Evolutionary conservation across 805 yeast genomes (phyloP).

Genomic region (Teunomyces aglyptinius): DNA sequence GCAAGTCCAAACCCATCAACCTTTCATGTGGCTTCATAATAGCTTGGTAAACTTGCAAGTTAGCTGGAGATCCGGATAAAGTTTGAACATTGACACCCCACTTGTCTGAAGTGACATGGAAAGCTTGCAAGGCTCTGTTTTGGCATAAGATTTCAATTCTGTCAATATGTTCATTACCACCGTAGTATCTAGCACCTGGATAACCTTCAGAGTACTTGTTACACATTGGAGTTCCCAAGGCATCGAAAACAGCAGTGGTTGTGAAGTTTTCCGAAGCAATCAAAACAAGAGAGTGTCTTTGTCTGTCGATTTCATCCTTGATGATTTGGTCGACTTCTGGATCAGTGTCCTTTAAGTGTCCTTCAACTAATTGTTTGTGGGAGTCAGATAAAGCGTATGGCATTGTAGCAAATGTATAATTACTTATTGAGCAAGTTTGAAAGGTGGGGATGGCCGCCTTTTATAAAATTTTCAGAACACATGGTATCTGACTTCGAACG

Average conservation of each 20-base stretch:
- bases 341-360: constrained; percentile 66
- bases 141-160: constrained; percentile 88
- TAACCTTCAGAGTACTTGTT: constrained; percentile 98
- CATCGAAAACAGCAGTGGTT: constrained; percentile 90
- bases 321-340: constrained; percentile 83
- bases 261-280: constrained; percentile 97
- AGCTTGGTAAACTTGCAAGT: constrained; percentile 88
- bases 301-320: constrained; percentile 76
- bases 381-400: constrained; percentile 48
- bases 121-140: constrained; percentile 85
- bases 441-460: constrained; percentile 4
- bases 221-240: constrained; percentile 93
- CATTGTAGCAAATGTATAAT: constrained; percentile 18
- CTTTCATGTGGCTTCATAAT: constrained; percentile 86
- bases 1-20: constrained; percentile 95
- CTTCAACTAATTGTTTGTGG: constrained; percentile 55
- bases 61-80: constrained; percentile 95
- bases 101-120: constrained; percentile 65
- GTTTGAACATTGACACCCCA: constrained; percentile 99
- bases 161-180: constrained; percentile 96
- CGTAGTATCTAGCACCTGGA: constrained; percentile 97
- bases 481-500: constrained; percentile 5
- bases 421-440: background rate
- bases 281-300: constrained; percentile 85
- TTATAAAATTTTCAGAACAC: constrained; percentile 1